Conservation (phyloP, 2,329 filamentous ascomycete genomes). For the Septoria linicola region DNA sequence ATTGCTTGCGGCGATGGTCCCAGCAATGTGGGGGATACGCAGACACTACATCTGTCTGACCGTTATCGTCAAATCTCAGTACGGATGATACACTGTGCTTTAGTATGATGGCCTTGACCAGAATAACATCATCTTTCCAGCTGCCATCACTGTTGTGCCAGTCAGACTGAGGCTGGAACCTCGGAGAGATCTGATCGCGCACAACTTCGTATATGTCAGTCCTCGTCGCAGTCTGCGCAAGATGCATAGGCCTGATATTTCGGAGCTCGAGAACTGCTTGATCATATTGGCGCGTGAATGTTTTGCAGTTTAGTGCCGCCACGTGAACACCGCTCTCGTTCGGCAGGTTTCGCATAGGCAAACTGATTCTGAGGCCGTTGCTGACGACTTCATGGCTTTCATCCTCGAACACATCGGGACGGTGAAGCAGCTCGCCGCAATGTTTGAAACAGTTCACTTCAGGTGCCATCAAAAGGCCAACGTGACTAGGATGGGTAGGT, state of each 20-base stretch:
- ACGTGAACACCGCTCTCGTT: neutral
- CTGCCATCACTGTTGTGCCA: constrained; percentile 3
- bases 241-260: neutral
- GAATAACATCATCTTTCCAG: constrained; percentile 1
- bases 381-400: constrained; percentile 5
- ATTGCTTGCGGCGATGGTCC: constrained; percentile 1
- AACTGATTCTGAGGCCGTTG: constrained; percentile 1
- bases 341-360: constrained; percentile 2
- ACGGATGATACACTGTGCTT: constrained; percentile 2
- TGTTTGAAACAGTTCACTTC: constrained; percentile 2
- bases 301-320: constrained; percentile 1
- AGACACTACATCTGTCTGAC: neutral
- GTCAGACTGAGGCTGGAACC: neutral
- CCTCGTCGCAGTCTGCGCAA: neutral
- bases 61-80: neutral
- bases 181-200: neutral
- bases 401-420: constrained; percentile 5
- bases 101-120: constrained; percentile 3
- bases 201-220: constrained; percentile 5
- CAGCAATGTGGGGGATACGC: neutral
- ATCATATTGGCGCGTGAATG: neutral
- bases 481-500: neutral
- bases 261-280: constrained; percentile 6
- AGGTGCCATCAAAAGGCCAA: constrained; percentile 1
- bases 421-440: neutral